Conservation (phyloP, 306 rosid genomes). For the Castanea crenata region DNA sequence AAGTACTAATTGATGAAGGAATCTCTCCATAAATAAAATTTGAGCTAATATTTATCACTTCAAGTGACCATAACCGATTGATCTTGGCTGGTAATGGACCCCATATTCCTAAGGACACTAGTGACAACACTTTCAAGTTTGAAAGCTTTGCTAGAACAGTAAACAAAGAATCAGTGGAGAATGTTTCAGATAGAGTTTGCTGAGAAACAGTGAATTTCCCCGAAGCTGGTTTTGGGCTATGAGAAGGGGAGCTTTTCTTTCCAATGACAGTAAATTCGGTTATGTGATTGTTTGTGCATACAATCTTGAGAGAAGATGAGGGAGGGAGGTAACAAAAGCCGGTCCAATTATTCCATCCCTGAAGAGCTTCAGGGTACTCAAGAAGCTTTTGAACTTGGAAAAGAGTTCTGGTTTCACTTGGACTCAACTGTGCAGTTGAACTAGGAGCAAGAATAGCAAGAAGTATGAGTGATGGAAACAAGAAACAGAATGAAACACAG, state of each 20-base stretch:
- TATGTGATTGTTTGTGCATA: conserved; percentile 49
- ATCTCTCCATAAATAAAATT: conserved; percentile 65
- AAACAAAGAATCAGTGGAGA: conserved; percentile 69
- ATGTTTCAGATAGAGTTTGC: conserved; percentile 54
- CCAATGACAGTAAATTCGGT: conserved; percentile 66
- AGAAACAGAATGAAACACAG: conserved; percentile 41
- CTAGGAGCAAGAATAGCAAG: conserved; percentile 44
- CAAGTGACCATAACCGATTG: conserved; percentile 50
- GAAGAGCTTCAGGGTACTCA: conserved; percentile 70
- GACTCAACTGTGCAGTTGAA: conserved; percentile 52
- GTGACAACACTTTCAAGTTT: conserved; percentile 50
- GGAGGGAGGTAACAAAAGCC: conserved; percentile 67
- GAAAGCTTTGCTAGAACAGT: conserved; percentile 71
- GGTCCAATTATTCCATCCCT: conserved; percentile 64
- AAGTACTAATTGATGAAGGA: conserved; percentile 44
- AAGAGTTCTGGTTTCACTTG: conserved; percentile 53
- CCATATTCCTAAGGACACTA: conserved; percentile 81
- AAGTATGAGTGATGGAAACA: conserved; percentile 27
- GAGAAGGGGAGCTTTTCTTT: conserved; percentile 49
- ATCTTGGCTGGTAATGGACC: conserved; percentile 79
- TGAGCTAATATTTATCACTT: conserved; percentile 63
- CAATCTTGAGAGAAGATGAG: conserved; percentile 57
- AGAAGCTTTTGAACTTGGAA: conserved; percentile 64
- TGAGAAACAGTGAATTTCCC: conserved; percentile 21
- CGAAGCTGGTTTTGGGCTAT: conserved; percentile 22